These are phyloP conservation scores for Aureobasidium leucospermi DNA, from an alignment of 2,329 filamentous ascomycete genomes.

Conservation along the genomic window DNA sequence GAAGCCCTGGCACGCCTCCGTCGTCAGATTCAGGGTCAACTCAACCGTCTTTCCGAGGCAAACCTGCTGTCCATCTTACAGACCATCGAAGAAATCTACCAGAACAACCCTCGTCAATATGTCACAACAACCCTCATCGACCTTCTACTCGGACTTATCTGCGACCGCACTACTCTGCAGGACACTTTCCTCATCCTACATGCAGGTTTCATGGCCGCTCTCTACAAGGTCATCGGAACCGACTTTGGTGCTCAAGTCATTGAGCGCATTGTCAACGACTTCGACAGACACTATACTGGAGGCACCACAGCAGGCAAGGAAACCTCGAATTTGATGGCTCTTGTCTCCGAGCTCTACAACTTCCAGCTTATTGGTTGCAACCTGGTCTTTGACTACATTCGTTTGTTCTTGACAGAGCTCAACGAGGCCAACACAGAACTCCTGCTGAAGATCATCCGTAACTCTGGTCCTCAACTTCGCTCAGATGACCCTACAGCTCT, in stretches of 20 bases:
- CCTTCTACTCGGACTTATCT: constrained; percentile 69
- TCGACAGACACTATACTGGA: constrained; percentile 54
- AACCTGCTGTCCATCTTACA: constrained; percentile 78
- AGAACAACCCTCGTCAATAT: constrained; percentile 75
- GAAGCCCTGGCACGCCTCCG: constrained; percentile 63
- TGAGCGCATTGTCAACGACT: constrained; percentile 67
- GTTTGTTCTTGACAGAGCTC: constrained; percentile 64
- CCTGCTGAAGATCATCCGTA: constrained; percentile 73
- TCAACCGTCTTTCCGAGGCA: constrained; percentile 89
- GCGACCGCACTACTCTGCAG: constrained; percentile 67
- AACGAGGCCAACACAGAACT: constrained; percentile 85
- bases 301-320: constrained; percentile 54
- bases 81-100: constrained; percentile 77
- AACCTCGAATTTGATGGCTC: constrained; percentile 68
- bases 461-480: constrained; percentile 71
- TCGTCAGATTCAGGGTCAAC: constrained; percentile 75
- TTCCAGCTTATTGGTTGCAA: constrained; percentile 80
- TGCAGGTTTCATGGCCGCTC: constrained; percentile 78
- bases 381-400: constrained; percentile 85
- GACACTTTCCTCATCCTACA: constrained; percentile 89
- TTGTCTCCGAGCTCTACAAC: constrained; percentile 82
- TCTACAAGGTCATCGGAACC: constrained; percentile 80
- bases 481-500: constrained; percentile 82
- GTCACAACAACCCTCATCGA: constrained; percentile 76
- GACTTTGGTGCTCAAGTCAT: constrained; percentile 86